These are phyloP conservation scores for Pelargonium fulgidum DNA, from an alignment of 441 rosid species.

Conservation along the genomic window DNA sequence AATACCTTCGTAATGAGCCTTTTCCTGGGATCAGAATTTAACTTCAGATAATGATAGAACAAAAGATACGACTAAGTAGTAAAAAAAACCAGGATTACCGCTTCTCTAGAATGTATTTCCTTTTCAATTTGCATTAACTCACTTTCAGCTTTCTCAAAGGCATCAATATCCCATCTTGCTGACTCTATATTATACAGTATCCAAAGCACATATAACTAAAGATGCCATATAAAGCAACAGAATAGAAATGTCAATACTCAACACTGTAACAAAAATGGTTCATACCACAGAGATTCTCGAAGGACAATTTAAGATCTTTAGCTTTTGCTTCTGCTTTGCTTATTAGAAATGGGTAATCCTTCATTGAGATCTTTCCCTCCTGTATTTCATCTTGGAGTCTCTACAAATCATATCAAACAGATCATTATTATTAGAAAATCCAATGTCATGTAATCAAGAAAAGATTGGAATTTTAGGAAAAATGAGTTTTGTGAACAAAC, in stretches of 20 bases:
- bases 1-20: slow-evolving; percentile 63
- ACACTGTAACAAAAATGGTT: slow-evolving; percentile 2
- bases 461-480: slow-evolving; percentile 8
- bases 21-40: slow-evolving; percentile 47
- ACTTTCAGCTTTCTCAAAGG: slow-evolving; percentile 69
- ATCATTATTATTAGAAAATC: background rate
- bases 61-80: slow-evolving; percentile 3
- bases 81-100: slow-evolving; percentile 32
- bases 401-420: slow-evolving; percentile 29
- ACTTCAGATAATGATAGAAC: slow-evolving; percentile 15
- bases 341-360: slow-evolving; percentile 38
- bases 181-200: slow-evolving; percentile 41
- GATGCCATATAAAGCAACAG: background rate
- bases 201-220: slow-evolving; percentile 14
- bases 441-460: slow-evolving; percentile 12
- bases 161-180: slow-evolving; percentile 64
- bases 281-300: slow-evolving; percentile 70
- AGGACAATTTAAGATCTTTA: slow-evolving; percentile 44
- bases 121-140: slow-evolving; percentile 68
- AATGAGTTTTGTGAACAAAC: slow-evolving; percentile 44
- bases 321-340: slow-evolving; percentile 58
- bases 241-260: slow-evolving; percentile 10
- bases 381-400: slow-evolving; percentile 44
- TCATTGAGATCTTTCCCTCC: slow-evolving; percentile 45
- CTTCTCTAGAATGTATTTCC: slow-evolving; percentile 50